Conservation (phyloP, 768 basidiomycete species). For the Termitomyces sp. region DNA sequence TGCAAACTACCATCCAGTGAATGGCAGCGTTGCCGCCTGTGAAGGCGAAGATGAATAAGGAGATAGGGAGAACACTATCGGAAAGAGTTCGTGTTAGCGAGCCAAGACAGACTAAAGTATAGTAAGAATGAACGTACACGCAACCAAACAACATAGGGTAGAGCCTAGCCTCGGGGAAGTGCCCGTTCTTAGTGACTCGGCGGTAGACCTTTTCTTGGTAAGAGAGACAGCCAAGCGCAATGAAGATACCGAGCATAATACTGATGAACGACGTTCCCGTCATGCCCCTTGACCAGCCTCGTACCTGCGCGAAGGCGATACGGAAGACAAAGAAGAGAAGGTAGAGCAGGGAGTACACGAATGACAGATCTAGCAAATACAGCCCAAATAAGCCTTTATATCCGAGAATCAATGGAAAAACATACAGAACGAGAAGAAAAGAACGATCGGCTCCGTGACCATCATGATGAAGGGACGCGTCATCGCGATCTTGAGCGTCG, state of each 20-base stretch:
- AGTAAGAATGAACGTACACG: slow-evolving; percentile 19
- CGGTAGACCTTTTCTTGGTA: slow-evolving; percentile 29
- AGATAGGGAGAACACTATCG: slow-evolving; percentile 25
- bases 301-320: slow-evolving; percentile 31
- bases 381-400: background rate
- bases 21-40: slow-evolving; percentile 33
- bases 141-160: slow-evolving; percentile 35
- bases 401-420: background rate
- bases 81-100: background rate
- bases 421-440: slow-evolving; percentile 12
- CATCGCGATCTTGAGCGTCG: slow-evolving; percentile 5
- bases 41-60: slow-evolving; percentile 40
- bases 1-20: slow-evolving; percentile 30
- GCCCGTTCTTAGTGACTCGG: slow-evolving; percentile 24
- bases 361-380: slow-evolving; percentile 28
- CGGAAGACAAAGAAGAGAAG: slow-evolving; percentile 40
- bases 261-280: slow-evolving; percentile 38
- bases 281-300: slow-evolving; percentile 33
- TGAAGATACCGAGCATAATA: slow-evolving; percentile 33
- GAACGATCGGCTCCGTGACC: slow-evolving; percentile 9
- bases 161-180: slow-evolving; percentile 38
- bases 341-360: slow-evolving; percentile 38
- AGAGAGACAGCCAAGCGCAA: slow-evolving; percentile 24
- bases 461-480: slow-evolving; percentile 10
- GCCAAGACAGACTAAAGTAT: background rate